Evolutionary conservation across 2,329 filamentous ascomycete species (phyloP), one percentile per base, ranked within the genome.

Genomic region (Tolypocladium tundrense): DNA sequence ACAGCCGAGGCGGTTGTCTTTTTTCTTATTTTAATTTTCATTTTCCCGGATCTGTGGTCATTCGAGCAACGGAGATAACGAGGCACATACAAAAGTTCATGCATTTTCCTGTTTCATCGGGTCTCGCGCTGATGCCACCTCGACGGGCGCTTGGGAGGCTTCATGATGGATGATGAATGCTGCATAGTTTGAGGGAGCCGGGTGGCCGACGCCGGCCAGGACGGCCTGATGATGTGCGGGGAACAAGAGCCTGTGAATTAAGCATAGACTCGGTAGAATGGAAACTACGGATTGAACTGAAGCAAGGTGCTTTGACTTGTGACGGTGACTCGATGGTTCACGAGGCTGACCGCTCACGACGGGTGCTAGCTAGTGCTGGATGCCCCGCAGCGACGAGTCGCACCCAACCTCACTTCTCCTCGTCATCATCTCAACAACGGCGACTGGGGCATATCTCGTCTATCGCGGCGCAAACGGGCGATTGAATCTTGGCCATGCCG

Each of bases 251-350:
- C 62, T 65, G 61, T 68, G 66, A 67, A 66, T 68, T 66, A 64
- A 67, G 69, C 65, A 69, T 72, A 72, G 69, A 72, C 64, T 70
- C 62, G 67, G 70, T 72, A 71, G 68, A 72, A 70, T 70, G 65
- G 60, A 72, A 66, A 67, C 66, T 61, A 69, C 58, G 63, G 61
- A 24, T 43, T 24, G 10, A 21, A 39, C 55, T 31, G 14, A 16
- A 4, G 43, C 21, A 35, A 4, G 6, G 11, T 11, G 19, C 19
- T 13, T 13, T n/a, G 31, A 52, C 4, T 5, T 7, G 50, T 48
- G 43, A 48, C 42, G 21, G 21, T 7, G 39, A 40, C 39, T 39
- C 27, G 27, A 31, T 31, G 27, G 6, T 31, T 31, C 6, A 6
- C 27, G 27, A 31, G 4, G 27, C 27, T 31, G 27, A 31, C 27